Percentiles rank a stretch among this genome's conserved stretches.
Conservation (phyloP, 108 stramenopile genomes). For the Hondaea fermentalgiana region DNA sequence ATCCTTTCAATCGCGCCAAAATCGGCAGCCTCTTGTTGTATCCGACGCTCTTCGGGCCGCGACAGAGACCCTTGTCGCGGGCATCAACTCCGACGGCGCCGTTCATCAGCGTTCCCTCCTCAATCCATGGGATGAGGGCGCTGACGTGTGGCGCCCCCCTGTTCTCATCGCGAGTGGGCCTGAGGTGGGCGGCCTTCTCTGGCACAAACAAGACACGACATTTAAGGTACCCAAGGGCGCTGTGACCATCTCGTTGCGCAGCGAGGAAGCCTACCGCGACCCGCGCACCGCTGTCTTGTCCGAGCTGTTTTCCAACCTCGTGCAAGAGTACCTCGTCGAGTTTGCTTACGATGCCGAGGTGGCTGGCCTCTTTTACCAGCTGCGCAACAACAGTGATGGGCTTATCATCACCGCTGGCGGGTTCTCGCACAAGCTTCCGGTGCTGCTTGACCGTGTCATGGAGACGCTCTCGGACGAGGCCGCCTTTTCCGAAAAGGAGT, state of each 20-base stretch:
- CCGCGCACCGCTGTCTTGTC: not conserved
- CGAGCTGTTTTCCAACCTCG: not conserved
- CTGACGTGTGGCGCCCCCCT: not conserved
- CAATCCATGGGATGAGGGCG: not conserved
- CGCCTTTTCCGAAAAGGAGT: slow-evolving; percentile 8
- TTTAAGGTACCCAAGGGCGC: slow-evolving; percentile 17
- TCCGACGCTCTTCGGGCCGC: not conserved
- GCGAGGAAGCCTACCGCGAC: not conserved
- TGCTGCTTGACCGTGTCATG: slow-evolving; percentile 52
- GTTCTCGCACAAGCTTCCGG: slow-evolving; percentile 65
- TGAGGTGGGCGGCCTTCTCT: not conserved
- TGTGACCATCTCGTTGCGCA: not conserved
- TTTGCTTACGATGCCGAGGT: slow-evolving; percentile 17
- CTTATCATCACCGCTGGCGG: slow-evolving; percentile 44
- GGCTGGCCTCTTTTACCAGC: not conserved
- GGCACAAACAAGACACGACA: not conserved
- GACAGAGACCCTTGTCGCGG: not conserved
- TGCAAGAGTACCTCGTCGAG: slow-evolving; percentile 4
- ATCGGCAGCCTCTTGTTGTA: not conserved
- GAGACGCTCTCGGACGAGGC: slow-evolving; percentile 25
- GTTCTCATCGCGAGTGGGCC: not conserved
- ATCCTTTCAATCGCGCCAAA: not conserved
- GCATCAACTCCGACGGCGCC: not conserved
- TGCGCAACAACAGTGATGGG: not conserved
- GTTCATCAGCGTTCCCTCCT: not conserved